Base-by-base conservation (phyloP, 495 filamentous ascomycete species). In the Schizothecium vesticola region DNA sequence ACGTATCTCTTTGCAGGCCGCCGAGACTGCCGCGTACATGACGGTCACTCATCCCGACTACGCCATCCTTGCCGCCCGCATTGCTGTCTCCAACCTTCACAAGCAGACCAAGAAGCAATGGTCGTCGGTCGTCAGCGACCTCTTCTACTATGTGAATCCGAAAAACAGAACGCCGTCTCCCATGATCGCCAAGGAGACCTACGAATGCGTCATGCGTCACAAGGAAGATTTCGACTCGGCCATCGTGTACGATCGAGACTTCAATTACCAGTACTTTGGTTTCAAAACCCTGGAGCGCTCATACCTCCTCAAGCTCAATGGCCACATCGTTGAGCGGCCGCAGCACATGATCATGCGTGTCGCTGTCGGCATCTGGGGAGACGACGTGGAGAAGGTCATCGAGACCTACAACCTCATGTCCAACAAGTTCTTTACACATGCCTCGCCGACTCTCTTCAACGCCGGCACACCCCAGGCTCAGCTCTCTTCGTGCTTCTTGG, bases 91-190 rank as follows among this genome's bases (percentile, higher is more conserved):
- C 71, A 99, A 99, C 85, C 90, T 99, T 65, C 95, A 99, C 87
- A 99, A 99, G 84, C 95, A 99, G 85, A 99, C 95, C 51, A 97
- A 97, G 86, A 99, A 99, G 86, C 94, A 97, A 77, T 99, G 94
- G 81, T 97, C 95, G 7, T 85, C 92, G 67, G 95, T 98, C 67
- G 86, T 99, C 71, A 89, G 88, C 70, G 95, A 98, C 75, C 87
- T 99, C 21, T 97, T 93, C 83, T 86, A 97, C 82, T 99, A 97
- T 81, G 81, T 96, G 77, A 99, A 99, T 82, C 95, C 95, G 23
- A 96, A 93, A 84, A 98, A 97, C 79, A 81, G 84, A 55, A 91
- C 86, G 72, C 77, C 86, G 25, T 91, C 92, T 28, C 93, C 95
- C 28, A 97, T 99, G 95, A 97, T 99, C 70, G 91, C 94, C 19